Conservation (phyloP, 1,284 basidiomycete species). For the Cryptococcus sp. region DNA sequence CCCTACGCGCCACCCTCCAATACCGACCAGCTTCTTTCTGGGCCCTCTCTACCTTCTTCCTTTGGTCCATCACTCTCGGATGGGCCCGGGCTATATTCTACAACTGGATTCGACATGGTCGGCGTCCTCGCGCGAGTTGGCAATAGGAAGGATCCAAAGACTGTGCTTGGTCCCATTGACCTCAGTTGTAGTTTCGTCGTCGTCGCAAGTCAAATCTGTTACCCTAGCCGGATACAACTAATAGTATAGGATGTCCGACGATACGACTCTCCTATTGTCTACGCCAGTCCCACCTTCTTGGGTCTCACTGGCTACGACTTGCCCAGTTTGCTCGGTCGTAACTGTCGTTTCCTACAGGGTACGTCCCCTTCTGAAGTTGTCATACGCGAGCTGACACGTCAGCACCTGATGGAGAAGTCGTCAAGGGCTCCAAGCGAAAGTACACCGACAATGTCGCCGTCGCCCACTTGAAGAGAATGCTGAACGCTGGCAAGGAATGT, state of each 20-base stretch:
- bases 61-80: slow-evolving; percentile 25
- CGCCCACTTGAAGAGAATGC: slow-evolving; percentile 60
- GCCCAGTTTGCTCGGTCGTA: slow-evolving; percentile 75
- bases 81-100: slow-evolving; percentile 62
- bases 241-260: slow-evolving; percentile 62
- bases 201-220: slow-evolving; percentile 51
- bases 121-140: slow-evolving; percentile 74
- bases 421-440: slow-evolving; percentile 61
- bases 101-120: slow-evolving; percentile 85
- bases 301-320: slow-evolving; percentile 77
- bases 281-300: slow-evolving; percentile 75
- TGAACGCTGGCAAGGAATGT: slow-evolving; percentile 73
- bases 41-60: slow-evolving; percentile 12
- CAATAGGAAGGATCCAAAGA: slow-evolving; percentile 66
- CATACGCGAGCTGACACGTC: slow-evolving; percentile 69
- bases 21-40: slow-evolving; percentile 15
- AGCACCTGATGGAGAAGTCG: slow-evolving; percentile 61
- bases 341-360: slow-evolving; percentile 67
- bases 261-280: slow-evolving; percentile 79
- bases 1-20: slow-evolving; percentile 39
- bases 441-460: slow-evolving; percentile 70
- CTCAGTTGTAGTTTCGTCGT: slow-evolving; percentile 85
- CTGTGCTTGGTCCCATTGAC: slow-evolving; percentile 84
- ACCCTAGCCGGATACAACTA: neutral
- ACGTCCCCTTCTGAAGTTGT: too few species aligned